A percentile compares a stretch with the other conserved stretches of the same genome.
These are phyloP conservation scores for Geranium rotundifolium DNA, from an alignment of 345 rosid species.

Conservation along the genomic window DNA sequence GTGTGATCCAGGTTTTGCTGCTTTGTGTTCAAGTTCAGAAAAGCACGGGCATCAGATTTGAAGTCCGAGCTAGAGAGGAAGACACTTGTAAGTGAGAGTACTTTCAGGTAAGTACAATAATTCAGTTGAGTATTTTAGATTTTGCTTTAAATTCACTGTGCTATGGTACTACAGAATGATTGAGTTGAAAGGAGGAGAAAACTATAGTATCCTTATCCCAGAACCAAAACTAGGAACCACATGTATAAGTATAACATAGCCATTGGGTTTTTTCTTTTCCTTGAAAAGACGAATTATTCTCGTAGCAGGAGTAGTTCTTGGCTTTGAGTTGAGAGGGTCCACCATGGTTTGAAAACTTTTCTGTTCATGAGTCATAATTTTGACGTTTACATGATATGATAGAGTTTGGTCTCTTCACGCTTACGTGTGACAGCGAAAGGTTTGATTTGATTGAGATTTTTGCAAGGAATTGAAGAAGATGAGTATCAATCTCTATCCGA, in stretches of 20 bases:
- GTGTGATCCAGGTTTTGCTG: neutral
- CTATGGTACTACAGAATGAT: neutral
- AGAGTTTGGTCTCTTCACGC: slow-evolving; percentile 53
- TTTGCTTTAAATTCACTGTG: neutral
- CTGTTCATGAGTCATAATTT: neutral
- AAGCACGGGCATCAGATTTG: too few relatives aligned
- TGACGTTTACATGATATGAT: neutral
- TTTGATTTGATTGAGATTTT: slow-evolving; percentile 22
- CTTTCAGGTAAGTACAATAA: neutral
- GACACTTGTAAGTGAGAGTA: neutral
- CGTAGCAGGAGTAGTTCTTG: neutral
- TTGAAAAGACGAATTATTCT: neutral
- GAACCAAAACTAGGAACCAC: neutral
- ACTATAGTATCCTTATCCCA: neutral
- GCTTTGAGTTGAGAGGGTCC: slow-evolving; percentile 17
- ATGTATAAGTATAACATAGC: neutral
- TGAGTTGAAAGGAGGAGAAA: too few relatives aligned
- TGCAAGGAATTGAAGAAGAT: neutral
- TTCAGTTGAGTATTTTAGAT: neutral
- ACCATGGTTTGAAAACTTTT: slow-evolving; percentile 5
- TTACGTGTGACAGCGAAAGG: slow-evolving; percentile 17
- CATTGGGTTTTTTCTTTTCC: neutral
- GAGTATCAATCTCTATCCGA: neutral
- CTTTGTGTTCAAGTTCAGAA: too few relatives aligned
- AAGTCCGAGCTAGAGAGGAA: neutral